Evolutionary conservation across 805 yeast species (phyloP).

Genomic region (Barnettozyma californica): DNA sequence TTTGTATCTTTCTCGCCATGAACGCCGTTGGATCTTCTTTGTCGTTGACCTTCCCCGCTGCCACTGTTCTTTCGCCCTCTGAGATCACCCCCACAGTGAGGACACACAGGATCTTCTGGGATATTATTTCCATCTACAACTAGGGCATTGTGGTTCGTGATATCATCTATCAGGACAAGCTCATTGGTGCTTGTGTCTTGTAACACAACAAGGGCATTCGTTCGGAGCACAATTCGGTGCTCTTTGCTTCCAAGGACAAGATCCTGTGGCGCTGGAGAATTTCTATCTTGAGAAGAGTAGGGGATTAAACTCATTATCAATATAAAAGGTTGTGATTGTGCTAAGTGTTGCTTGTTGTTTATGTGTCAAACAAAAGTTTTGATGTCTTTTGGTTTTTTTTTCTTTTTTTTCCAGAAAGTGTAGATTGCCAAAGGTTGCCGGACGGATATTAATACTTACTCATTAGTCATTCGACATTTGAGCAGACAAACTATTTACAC

Average conservation of each 20-base stretch:
- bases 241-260: constrained; percentile 1
- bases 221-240: not conserved
- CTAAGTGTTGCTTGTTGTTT: not conserved
- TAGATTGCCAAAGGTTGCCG: no score
- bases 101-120: constrained; percentile 1
- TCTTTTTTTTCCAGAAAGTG: no score
- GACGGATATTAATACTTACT: no score
- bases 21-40: not conserved
- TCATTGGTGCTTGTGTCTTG: constrained; percentile 10
- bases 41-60: not conserved
- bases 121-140: not conserved
- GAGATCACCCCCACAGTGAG: constrained; percentile 9
- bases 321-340: not conserved
- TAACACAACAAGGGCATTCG: constrained; percentile 3
- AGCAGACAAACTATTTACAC: no score
- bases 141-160: not conserved
- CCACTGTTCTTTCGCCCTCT: not conserved
- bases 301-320: not conserved
- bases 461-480: no score
- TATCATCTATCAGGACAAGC: constrained; percentile 4
- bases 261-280: not conserved
- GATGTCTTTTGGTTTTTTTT: not conserved
- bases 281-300: not conserved
- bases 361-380: not conserved
- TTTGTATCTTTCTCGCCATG: not conserved